These are phyloP conservation scores for Hygrophila difformis DNA, from an alignment of 257 asterid genomes.

Conservation along the genomic window DNA sequence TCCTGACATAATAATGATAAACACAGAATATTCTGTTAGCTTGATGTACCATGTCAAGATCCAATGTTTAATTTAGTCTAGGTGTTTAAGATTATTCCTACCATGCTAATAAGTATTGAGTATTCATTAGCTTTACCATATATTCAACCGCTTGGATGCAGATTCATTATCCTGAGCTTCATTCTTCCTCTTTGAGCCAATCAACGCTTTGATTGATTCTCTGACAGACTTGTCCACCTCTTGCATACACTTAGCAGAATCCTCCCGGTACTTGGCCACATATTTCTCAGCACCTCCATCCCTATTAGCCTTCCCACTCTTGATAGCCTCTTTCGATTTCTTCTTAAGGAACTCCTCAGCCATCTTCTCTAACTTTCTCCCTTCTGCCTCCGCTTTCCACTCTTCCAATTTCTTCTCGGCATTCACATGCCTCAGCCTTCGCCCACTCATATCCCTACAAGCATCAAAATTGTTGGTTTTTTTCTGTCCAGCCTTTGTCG, in stretches of 20 bases:
- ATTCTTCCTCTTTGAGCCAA: constrained; percentile 44
- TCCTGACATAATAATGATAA: too few species aligned
- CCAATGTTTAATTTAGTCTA: too few species aligned
- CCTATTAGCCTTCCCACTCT: constrained; percentile 49
- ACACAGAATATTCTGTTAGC: too few species aligned
- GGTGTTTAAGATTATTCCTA: too few species aligned
- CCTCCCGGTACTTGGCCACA: constrained; percentile 80
- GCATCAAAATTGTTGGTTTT: constrained; percentile 92
- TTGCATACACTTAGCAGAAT: constrained; percentile 78
- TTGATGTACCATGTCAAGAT: too few species aligned
- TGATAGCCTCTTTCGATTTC: constrained; percentile 51
- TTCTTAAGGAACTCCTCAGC: constrained; percentile 61
- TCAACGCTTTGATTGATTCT: constrained; percentile 49
- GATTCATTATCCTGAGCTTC: constrained; percentile 16
- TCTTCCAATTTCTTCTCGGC: constrained; percentile 96
- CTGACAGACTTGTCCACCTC: constrained; percentile 72
- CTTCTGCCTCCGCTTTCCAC: constrained; percentile 85
- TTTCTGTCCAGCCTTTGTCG: too few species aligned
- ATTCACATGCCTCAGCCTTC: constrained; percentile 94
- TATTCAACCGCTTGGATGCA: constrained; percentile 53
- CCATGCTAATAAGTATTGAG: too few species aligned
- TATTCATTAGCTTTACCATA: too few species aligned
- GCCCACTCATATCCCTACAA: constrained; percentile 96
- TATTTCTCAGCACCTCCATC: constrained; percentile 58
- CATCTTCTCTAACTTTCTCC: too few species aligned